A percentile compares a stretch with the other conserved stretches of the same genome.
These are phyloP conservation scores for Podospora tetraspora DNA, from an alignment of 495 filamentous ascomycete genomes.

Conservation along the genomic window DNA sequence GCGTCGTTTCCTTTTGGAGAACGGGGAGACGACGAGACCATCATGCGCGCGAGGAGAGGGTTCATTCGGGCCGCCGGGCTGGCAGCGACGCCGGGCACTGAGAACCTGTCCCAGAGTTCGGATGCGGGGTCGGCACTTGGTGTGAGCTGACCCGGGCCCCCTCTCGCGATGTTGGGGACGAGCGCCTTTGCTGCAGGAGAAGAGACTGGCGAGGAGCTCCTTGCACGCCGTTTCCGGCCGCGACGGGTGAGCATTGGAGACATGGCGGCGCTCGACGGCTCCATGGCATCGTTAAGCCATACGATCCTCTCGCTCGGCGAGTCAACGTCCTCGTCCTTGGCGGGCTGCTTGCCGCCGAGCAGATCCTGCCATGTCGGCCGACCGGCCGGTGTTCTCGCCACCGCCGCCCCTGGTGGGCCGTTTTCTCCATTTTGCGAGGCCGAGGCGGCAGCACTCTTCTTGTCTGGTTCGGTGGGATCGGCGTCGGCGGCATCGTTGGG, in stretches of 20 bases:
- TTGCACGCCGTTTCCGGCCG: slow-evolving; percentile 60
- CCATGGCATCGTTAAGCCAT: slow-evolving; percentile 33
- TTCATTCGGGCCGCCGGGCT: slow-evolving; percentile 38
- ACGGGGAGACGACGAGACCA: slow-evolving; percentile 66
- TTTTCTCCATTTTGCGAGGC: slow-evolving; percentile 26
- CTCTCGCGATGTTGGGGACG: slow-evolving; percentile 41
- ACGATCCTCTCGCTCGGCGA: slow-evolving; percentile 42
- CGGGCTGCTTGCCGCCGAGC: slow-evolving; percentile 61
- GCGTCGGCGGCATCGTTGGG: slow-evolving; percentile 7
- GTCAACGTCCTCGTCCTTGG: slow-evolving; percentile 36
- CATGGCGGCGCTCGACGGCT: slow-evolving; percentile 21
- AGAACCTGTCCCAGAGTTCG: slow-evolving; percentile 84
- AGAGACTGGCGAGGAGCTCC: slow-evolving; percentile 75
- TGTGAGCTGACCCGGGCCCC: slow-evolving; percentile 58
- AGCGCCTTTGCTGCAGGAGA: slow-evolving; percentile 50
- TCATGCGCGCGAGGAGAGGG: slow-evolving; percentile 55
- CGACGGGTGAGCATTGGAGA: slow-evolving; percentile 46
- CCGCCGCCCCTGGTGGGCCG: slow-evolving; percentile 20
- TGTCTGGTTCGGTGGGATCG: slow-evolving; percentile 17
- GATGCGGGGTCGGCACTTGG: slow-evolving; percentile 76
- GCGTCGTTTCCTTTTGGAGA: slow-evolving; percentile 45
- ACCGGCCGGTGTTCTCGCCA: slow-evolving; percentile 66
- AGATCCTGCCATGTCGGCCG: slow-evolving; percentile 74
- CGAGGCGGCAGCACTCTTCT: slow-evolving; percentile 1
- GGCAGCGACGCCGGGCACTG: slow-evolving; percentile 30